These are phyloP conservation scores for Schwanniomyces occidentalis DNA, from an alignment of 805 yeast genomes.

Conservation along the genomic window DNA sequence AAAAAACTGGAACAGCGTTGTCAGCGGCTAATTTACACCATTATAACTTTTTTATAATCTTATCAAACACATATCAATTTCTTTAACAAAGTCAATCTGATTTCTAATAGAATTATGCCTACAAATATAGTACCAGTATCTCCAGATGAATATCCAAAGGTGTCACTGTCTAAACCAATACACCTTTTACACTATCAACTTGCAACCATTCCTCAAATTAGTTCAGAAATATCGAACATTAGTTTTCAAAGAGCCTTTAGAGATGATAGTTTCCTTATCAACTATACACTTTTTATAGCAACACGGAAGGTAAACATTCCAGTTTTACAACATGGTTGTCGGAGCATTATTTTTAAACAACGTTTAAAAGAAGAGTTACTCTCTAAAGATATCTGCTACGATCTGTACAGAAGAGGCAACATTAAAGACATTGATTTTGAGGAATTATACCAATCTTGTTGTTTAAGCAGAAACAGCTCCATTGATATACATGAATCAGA, in stretches of 20 bases:
- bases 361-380: conserved; percentile 7
- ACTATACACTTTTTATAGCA: conserved; percentile 1
- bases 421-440: conserved; percentile 3
- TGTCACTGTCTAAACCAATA: no score
- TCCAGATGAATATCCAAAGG: no score
- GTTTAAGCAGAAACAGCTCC: neutral
- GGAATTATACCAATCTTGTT: conserved; percentile 2
- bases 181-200: conserved; percentile 8
- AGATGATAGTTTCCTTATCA: conserved; percentile 1
- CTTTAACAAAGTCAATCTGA: no score
- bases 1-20: no score
- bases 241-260: conserved; percentile 4
- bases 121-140: no score
- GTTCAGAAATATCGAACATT: neutral
- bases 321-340: conserved; percentile 1
- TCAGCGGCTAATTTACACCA: no score
- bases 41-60: no score
- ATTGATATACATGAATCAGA: conserved; percentile 14
- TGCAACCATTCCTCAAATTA: conserved; percentile 10
- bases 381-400: conserved; percentile 7
- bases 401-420: conserved; percentile 10
- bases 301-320: conserved; percentile 4
- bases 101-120: no score
- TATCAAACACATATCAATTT: no score
- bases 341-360: conserved; percentile 8